These are phyloP conservation scores for Isatis tinctoria DNA, from an alignment of 345 rosid species.

Conservation along the genomic window DNA sequence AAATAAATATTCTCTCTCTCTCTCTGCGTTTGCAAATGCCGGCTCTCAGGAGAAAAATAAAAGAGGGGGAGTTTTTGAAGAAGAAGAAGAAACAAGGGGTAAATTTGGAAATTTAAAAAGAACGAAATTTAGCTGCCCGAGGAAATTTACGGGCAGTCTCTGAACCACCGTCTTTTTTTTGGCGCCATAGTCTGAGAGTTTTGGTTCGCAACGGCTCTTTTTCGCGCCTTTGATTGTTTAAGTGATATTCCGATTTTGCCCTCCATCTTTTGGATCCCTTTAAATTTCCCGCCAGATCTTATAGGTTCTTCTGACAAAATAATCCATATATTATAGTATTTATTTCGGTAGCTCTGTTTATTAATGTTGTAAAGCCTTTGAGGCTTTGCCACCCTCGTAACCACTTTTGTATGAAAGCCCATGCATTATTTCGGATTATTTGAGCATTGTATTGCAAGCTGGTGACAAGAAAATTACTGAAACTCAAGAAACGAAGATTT, in stretches of 20 bases:
- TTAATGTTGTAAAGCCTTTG: too few species aligned
- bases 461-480: too few species aligned
- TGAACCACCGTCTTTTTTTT: slow-evolving; percentile 35
- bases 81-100: slow-evolving; percentile 5
- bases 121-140: slow-evolving; percentile 44
- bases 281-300: slow-evolving; percentile 3
- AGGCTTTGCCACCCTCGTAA: too few species aligned
- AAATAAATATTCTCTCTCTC: slow-evolving; percentile 1
- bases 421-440: too few species aligned
- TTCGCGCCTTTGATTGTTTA: slow-evolving; percentile 49
- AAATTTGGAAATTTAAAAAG: background rate
- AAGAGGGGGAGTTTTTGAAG: slow-evolving; percentile 19
- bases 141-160: slow-evolving; percentile 49
- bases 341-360: too few species aligned
- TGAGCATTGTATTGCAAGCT: too few species aligned
- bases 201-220: slow-evolving; percentile 60
- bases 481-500: too few species aligned
- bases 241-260: slow-evolving; percentile 26
- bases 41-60: slow-evolving; percentile 9
- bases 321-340: too few species aligned
- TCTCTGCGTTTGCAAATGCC: background rate
- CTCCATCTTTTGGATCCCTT: slow-evolving; percentile 11
- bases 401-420: too few species aligned
- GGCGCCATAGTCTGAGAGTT: slow-evolving; percentile 51
- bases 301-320: background rate